phyloP scores from a whole-genome alignment of 306 rosid species.

The Betula pendula region DNA sequence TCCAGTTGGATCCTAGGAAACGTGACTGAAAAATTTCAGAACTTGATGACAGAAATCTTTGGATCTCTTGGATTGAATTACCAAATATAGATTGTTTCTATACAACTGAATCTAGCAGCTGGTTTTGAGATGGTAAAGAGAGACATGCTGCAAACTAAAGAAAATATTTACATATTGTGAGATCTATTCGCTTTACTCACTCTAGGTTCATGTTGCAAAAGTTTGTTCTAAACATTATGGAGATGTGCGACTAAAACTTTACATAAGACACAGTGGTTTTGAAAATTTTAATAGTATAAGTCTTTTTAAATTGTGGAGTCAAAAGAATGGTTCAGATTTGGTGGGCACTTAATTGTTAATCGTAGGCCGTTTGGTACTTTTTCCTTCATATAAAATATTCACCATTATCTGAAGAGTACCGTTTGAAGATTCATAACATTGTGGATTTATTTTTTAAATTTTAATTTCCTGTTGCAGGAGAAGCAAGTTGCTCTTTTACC shows the following conservation, averaged over 20 bases:
- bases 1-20: conserved; percentile 20
- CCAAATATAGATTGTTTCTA: conserved; percentile 13
- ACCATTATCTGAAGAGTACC: background rate
- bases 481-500: conserved; percentile 74
- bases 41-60: background rate
- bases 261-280: background rate
- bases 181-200: conserved; percentile 11
- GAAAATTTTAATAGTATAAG: background rate
- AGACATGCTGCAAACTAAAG: background rate
- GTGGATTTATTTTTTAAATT: conserved; percentile 8
- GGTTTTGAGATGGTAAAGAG: conserved; percentile 1
- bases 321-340: background rate
- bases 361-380: background rate
- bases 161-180: conserved; percentile 6
- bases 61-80: background rate
- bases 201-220: background rate
- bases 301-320: background rate
- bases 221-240: conserved; percentile 4
- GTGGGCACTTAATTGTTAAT: conserved; percentile 6
- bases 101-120: background rate
- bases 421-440: background rate
- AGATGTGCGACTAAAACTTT: conserved; percentile 4
- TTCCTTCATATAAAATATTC: background rate
- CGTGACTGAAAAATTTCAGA: conserved; percentile 8
- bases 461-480: conserved; percentile 53